Evolutionary conservation across 176 grass and related monocot species (phyloP), one percentile per base, ranked within the genome.

Genomic region (Tillandsia fasciculata): DNA sequence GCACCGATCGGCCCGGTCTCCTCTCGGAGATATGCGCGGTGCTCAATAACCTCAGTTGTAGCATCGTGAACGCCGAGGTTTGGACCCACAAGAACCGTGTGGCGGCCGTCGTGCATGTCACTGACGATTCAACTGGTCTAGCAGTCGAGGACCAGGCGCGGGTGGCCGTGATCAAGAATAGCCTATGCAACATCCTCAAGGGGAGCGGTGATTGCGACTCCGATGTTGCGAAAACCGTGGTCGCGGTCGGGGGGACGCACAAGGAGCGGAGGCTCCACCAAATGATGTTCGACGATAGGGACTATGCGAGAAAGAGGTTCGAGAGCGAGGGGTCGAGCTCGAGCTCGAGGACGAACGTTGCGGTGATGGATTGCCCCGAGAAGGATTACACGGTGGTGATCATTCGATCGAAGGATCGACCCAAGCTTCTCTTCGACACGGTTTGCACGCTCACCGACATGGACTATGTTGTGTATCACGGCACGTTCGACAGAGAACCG

Each of bases 391-490:
- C 92, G 0, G 78, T 80, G 1, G 85, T 96, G 13, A 82, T 88
- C n/a, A 64, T 96, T 2, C 76, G 85, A 72, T 91, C 80, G 52
- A 73, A 70, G 3, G 92, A 96, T 81, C 82, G 92, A 9, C 70
- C 83, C 0, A 96, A 96, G 78, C 92, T 96, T 64, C 81, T 96
- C n/a, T 96, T 91, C 79, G 92, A 96, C 76, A 88, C 80, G 0
- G 72, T 96, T 10, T 96, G 92, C 81, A 91, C 92, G 1, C 87
- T 96, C 53, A 96, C 92, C 1, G 92, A 96, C 79, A 96, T 91
- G 92, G 17, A 77, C 53, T 96, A 91, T 57, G 92, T 88, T 9
- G 83, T 96, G 12, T 87, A 84, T 59, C 92, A 96, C 63, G 92
- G 88, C 61, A 78, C 88, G 9, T 88, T 91, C 1, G 65, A 63